phyloP scores from a whole-genome alignment of 768 basidiomycete species.

The Pisolithus sp. region DNA sequence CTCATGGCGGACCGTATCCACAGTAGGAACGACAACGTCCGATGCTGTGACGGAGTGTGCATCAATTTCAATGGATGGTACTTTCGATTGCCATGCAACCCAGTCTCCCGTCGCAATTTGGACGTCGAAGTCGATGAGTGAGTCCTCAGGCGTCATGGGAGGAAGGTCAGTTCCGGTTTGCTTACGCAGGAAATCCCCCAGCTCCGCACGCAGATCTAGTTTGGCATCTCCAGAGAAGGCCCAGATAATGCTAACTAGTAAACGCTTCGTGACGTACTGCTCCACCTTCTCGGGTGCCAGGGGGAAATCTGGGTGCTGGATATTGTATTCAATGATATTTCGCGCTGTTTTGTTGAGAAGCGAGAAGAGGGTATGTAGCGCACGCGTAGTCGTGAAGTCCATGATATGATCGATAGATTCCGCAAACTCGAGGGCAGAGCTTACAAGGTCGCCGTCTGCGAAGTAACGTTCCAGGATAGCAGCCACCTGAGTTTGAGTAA shows the following conservation, averaged over 20 bases:
- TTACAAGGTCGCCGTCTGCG: slow-evolving; percentile 73
- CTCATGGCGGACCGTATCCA: slow-evolving; percentile 98
- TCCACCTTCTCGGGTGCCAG: slow-evolving; percentile 78
- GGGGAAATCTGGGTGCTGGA: slow-evolving; percentile 93
- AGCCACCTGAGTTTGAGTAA: slow-evolving; percentile 71
- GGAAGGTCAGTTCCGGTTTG: slow-evolving; percentile 91
- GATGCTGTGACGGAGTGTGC: slow-evolving; percentile 93
- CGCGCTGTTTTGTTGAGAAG: slow-evolving; percentile 93
- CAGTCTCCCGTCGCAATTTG: slow-evolving; percentile 82
- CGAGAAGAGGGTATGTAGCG: slow-evolving; percentile 94
- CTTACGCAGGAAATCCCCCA: slow-evolving; percentile 81
- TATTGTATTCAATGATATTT: slow-evolving; percentile 90
- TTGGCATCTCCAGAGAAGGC: slow-evolving; percentile 97
- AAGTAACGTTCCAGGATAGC: slow-evolving; percentile 78
- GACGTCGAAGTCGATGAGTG: slow-evolving; percentile 94
- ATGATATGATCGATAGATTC: slow-evolving; percentile 94
- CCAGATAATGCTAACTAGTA: slow-evolving; percentile 93
- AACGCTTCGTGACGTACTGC: slow-evolving; percentile 83
- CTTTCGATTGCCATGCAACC: slow-evolving; percentile 86
- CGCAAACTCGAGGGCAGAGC: slow-evolving; percentile 70
- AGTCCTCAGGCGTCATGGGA: slow-evolving; percentile 62
- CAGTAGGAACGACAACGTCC: slow-evolving; percentile 95
- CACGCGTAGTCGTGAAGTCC: slow-evolving; percentile 92
- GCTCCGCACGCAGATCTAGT: slow-evolving; percentile 77
- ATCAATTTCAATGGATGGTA: slow-evolving; percentile 95